These are phyloP conservation scores for Claviceps sp. DNA, from an alignment of 2,329 filamentous ascomycete genomes.

Conservation along the genomic window DNA sequence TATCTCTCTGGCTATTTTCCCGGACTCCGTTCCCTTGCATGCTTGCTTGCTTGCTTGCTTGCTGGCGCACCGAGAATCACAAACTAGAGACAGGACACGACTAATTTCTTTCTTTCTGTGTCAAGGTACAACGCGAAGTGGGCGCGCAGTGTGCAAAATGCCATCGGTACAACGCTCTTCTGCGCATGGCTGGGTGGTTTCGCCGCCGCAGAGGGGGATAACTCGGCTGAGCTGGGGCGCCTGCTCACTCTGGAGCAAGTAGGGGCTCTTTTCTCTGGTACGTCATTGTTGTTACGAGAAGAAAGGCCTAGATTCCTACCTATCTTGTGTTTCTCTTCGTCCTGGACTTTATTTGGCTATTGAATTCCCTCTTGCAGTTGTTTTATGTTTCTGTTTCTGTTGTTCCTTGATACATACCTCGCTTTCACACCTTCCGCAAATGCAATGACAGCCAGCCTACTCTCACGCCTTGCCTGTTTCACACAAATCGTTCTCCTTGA, in stretches of 20 bases:
- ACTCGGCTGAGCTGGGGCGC: conserved; percentile 42
- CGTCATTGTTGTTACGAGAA: conserved; percentile 7
- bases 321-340: too few species aligned
- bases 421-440: neutral
- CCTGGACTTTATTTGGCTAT: neutral
- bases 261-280: conserved; percentile 62
- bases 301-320: too few species aligned
- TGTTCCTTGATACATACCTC: neutral
- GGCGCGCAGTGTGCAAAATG: conserved; percentile 71
- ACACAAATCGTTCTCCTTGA: too few species aligned
- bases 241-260: conserved; percentile 84
- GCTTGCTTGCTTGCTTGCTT: neutral
- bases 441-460: too few species aligned
- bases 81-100: neutral
- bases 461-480: too few species aligned
- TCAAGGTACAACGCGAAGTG: conserved; percentile 71
- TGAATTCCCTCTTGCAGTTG: neutral
- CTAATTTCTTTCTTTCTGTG: neutral
- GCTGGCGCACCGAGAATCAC: neutral
- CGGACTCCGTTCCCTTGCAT: too few species aligned
- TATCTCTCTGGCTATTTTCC: too few species aligned
- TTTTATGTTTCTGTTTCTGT: neutral
- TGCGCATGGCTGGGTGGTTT: conserved; percentile 72
- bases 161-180: conserved; percentile 45
- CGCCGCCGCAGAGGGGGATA: conserved; percentile 20